Base-by-base conservation (phyloP, 192 early-diverging fungal genomes). In the Hyaloraphidium curvatum region DNA sequence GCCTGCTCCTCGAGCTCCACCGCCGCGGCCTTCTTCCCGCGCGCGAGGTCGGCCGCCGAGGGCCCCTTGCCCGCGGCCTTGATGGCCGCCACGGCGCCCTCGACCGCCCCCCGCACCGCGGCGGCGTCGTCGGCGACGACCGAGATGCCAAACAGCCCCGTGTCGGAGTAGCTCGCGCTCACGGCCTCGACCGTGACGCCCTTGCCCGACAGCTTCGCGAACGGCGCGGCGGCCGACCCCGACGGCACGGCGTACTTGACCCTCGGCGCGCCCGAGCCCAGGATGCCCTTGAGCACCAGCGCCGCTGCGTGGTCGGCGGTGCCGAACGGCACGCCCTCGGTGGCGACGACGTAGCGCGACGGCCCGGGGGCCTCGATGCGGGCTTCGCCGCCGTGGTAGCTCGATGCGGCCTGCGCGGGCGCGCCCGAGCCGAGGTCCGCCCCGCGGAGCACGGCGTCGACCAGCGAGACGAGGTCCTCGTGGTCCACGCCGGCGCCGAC, bases 121-220 rank as follows among this genome's bases (percentile, higher is more conserved):
- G 21, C 40, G 37, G 63, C 61, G 19, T 54, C 19, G 7, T 69
- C 67, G 55, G 76, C 62, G 22, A 88, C 43, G 19, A 48, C 74
- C 29, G 81, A 66, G 54, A 95, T 63, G 56, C 90, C 94, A 57
- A 95, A 80, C 31, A 98, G 71, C 51, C 84, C 90, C 33, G 89
- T 81, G 66, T 93, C 91, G 14, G 85, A 79, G 77, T 93, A 98
- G 9, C 78, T 70, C 55, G 76, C 69, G 62, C 82, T 78, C 68
- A 97, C 93, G 22, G 87, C 78, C 4, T 52, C 17, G 29, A 58
- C 61, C 73, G 17, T 63, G 41, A 9, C 71, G 67, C 30, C 71
- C 62, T 61, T 71, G 60, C 56, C 58, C 60, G 39, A 82, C 76
- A 30, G 79, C 70, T 35, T 71, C 69, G 79, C 71, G 39, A 97